Percentiles rank a stretch among this genome's conserved stretches.
These are phyloP conservation scores for Talaromyces sp. DNA, from an alignment of 2,329 filamentous ascomycete genomes.

Conservation along the genomic window DNA sequence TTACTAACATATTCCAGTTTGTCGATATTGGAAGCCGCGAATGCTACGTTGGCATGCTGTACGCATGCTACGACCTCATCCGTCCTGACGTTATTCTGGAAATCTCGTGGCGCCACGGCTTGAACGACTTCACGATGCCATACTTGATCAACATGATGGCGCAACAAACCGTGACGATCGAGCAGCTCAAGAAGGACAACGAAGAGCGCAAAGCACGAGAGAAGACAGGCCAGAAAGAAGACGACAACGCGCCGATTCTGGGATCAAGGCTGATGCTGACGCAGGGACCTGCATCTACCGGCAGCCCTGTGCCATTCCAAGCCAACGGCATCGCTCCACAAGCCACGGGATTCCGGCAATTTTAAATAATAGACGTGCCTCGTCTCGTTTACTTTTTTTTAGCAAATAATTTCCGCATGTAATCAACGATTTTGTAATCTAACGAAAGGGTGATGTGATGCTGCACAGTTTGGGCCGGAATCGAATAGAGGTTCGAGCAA, in stretches of 20 bases:
- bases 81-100: constrained; percentile 89
- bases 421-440: constrained; percentile 13
- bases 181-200: constrained; percentile 85
- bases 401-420: constrained; percentile 7
- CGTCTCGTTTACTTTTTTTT: constrained; percentile 3
- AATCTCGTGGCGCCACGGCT: constrained; percentile 91
- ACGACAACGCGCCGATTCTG: constrained; percentile 90
- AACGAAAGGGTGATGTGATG: constrained; percentile 10
- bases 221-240: constrained; percentile 74
- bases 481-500: not conserved
- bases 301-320: constrained; percentile 60
- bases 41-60: constrained; percentile 99
- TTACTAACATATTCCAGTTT: constrained; percentile 58
- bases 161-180: constrained; percentile 82
- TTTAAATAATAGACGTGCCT: constrained; percentile 32
- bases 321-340: constrained; percentile 87
- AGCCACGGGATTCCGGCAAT: constrained; percentile 66
- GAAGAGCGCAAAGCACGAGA: constrained; percentile 76
- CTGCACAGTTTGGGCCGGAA: constrained; percentile 5
- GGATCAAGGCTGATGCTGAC: constrained; percentile 93
- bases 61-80: constrained; percentile 96
- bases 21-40: constrained; percentile 98
- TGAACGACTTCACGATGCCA: constrained; percentile 97
- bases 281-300: constrained; percentile 62
- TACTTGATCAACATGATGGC: constrained; percentile 99